Base-by-base conservation (phyloP, 2,329 filamentous ascomycete genomes). In the Alternaria alternata region DNA sequence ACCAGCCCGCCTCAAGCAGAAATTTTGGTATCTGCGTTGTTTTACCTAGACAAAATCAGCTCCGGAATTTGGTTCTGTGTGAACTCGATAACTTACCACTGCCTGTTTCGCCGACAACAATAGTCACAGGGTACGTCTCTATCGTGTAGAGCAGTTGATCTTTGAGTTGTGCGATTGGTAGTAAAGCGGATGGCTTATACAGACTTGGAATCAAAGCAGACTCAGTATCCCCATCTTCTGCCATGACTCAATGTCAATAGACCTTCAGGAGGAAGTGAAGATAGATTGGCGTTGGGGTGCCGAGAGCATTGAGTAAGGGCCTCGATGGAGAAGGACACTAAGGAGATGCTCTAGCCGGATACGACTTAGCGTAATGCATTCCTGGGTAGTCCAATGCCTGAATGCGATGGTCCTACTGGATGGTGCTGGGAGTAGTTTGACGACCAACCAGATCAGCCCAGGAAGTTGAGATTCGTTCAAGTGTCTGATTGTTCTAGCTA, bases 1-100 rank as follows among this genome's bases (percentile, higher is more conserved):
- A 94, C 94, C 94, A 98, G 79, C 94, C 94, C 72, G 91, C 92
- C 69, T 91, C 85, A 59, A 96, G 89, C 12, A 98, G 85, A 71
- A 91, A 98, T 70, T 97, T 94, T 1, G 95, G 95, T 43, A 98
- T 90, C 75, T 98, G 95, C 0, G 95, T 98, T 1, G 94, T 97
- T 80, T 98, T 98, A 32, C 42, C 94, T 94, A 30, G 12, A 7
- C 0, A 7, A 7, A n/a, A 9, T 36, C 5, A 53, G 22, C 5
- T 6, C 8, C 12, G 1, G 1, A 4, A 1, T 20, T 24, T 3
- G 6, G 0, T 11, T 9, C 16, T 28, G 30, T 6, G 2, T 11
- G n/a, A 4, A 26, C 1, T 24, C 2, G 3, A 5, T 12, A n/a
- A 1, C 4, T 41, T 74, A 41, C 72, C 73, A 22, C 92, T 96